A percentile compares a stretch with the other conserved stretches of the same genome.
Evolutionary conservation across 495 filamentous ascomycete species (phyloP).

Genomic region (Penicillium taxi): DNA sequence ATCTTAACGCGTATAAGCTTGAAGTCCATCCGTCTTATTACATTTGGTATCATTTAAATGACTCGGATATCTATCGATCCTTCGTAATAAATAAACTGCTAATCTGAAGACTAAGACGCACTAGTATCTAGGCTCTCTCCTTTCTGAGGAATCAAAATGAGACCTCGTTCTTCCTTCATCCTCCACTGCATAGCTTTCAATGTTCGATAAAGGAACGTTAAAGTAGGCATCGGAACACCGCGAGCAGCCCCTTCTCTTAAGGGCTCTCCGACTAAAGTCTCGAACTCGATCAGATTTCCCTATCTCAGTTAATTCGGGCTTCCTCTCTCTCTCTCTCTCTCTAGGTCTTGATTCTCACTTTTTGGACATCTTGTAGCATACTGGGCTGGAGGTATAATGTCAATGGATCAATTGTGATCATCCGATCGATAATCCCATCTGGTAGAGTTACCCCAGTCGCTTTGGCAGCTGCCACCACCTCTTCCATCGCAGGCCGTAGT

Average conservation of each 20-base stretch:
- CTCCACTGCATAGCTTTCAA: conserved; percentile 2
- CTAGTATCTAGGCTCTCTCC: too few relatives aligned
- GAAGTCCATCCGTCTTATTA: too few relatives aligned
- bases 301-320: not conserved
- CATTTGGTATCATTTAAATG: too few relatives aligned
- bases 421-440: conserved; percentile 22
- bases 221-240: conserved; percentile 1
- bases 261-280: conserved; percentile 3
- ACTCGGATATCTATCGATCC: too few relatives aligned
- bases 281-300: conserved; percentile 3
- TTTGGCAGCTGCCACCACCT: conserved; percentile 9
- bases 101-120: too few relatives aligned
- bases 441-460: conserved; percentile 25
- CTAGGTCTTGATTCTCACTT: not conserved
- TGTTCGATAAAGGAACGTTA: not conserved
- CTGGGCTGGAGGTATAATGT: not conserved
- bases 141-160: too few relatives aligned
- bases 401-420: not conserved
- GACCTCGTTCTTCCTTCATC: not conserved
- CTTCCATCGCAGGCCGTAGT: conserved; percentile 10
- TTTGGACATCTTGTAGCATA: conserved; percentile 4
- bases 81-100: too few relatives aligned
- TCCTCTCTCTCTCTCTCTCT: not conserved
- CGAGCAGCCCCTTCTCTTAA: not conserved
- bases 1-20: too few relatives aligned